phyloP scores from a whole-genome alignment of 805 yeast species.

The Ogataea nakhonphanomensis region DNA sequence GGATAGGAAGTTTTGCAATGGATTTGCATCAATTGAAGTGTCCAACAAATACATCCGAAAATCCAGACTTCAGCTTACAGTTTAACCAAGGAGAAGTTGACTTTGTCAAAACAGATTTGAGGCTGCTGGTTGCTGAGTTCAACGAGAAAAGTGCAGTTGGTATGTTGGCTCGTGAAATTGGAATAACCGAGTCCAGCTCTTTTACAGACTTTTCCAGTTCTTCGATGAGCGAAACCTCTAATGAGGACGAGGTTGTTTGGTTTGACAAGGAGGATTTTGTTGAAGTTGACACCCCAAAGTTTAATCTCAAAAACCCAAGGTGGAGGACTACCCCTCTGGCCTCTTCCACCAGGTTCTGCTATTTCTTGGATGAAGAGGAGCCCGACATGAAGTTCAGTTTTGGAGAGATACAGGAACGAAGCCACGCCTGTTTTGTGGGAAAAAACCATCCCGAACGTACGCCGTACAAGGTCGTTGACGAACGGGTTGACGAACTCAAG shows the following conservation, averaged over 20 bases:
- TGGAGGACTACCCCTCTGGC: constrained; percentile 52
- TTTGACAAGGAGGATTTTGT: constrained; percentile 70
- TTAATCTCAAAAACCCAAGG: constrained; percentile 35
- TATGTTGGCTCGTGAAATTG: constrained; percentile 35
- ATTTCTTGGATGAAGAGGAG: constrained; percentile 49
- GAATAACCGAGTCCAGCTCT: constrained; percentile 21
- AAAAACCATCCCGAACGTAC: constrained; percentile 52
- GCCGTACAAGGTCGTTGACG: constrained; percentile 44
- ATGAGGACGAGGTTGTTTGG: constrained; percentile 44
- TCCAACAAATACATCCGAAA: constrained; percentile 26
- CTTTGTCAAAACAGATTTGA: constrained; percentile 61
- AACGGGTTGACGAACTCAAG: constrained; percentile 38
- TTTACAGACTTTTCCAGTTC: constrained; percentile 21
- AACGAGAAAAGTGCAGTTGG: constrained; percentile 50
- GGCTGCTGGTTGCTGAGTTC: constrained; percentile 63
- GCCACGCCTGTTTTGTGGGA: constrained; percentile 66
- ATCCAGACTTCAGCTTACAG: constrained; percentile 49
- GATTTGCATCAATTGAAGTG: constrained; percentile 62
- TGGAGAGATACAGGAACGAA: constrained; percentile 47
- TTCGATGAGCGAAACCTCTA: constrained; percentile 16
- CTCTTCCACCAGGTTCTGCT: constrained; percentile 56
- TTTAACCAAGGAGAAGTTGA: constrained; percentile 72
- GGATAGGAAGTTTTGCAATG: constrained; percentile 50
- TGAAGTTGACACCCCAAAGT: constrained; percentile 56
- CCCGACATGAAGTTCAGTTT: constrained; percentile 51